These are phyloP conservation scores for Magnusiomyces clavatus DNA, from an alignment of 1,139 yeast species.

Conservation along the genomic window DNA sequence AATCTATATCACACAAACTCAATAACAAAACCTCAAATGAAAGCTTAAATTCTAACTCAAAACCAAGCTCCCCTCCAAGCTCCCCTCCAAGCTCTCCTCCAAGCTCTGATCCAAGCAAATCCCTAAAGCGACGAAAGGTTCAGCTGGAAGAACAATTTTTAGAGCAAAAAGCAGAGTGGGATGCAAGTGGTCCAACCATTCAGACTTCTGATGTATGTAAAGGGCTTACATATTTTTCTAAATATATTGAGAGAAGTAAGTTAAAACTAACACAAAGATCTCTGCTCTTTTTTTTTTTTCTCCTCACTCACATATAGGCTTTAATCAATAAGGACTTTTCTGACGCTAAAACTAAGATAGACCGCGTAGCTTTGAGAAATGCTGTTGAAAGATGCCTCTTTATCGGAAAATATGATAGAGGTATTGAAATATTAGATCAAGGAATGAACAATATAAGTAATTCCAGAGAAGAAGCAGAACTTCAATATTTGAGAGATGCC, in stretches of 20 bases:
- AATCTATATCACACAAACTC: no score
- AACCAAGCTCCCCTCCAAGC: no score
- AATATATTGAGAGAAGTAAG: neutral
- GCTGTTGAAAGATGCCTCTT: conserved; percentile 33
- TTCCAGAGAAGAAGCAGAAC: conserved; percentile 14
- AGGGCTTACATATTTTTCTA: no score
- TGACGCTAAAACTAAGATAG: conserved; percentile 21
- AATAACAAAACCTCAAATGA: no score
- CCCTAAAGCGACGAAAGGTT: conserved; percentile 23
- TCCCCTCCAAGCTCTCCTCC: no score
- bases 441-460: conserved; percentile 7
- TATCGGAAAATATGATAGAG: conserved; percentile 23
- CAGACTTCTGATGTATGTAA: conserved; percentile 20
- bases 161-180: conserved; percentile 23
- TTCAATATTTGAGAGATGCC: conserved; percentile 6
- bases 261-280: conserved; percentile 8
- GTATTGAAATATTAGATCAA: conserved; percentile 22
- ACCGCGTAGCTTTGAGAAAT: conserved; percentile 25
- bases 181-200: conserved; percentile 25
- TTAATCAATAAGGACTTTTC: conserved; percentile 17
- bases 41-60: no score
- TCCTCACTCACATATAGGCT: conserved; percentile 14
- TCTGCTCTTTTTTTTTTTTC: neutral
- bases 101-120: no score
- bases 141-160: conserved; percentile 30